phyloP scores from a whole-genome alignment of 2,329 filamentous ascomycete species.

The Elsinoe batatas region DNA sequence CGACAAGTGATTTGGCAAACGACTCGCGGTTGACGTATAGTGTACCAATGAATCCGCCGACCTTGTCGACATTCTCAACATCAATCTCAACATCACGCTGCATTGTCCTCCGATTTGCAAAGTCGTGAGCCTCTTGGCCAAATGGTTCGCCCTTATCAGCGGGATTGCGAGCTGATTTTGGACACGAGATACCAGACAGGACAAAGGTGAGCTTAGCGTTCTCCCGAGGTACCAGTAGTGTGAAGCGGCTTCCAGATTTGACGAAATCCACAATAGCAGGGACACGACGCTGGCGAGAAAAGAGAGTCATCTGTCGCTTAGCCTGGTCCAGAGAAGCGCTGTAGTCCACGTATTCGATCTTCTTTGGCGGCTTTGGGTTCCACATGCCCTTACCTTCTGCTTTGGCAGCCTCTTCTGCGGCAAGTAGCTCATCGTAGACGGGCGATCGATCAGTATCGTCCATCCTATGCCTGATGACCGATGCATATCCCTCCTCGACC shows the following conservation, averaged over 20 bases:
- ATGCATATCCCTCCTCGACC: conserved; percentile 87
- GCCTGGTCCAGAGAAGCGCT: conserved; percentile 91
- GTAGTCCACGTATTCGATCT: conserved; percentile 75
- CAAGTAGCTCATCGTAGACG: conserved; percentile 82
- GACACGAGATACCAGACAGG: conserved; percentile 82
- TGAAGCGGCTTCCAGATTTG: conserved; percentile 93
- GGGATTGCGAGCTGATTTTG: conserved; percentile 70
- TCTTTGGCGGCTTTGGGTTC: conserved; percentile 77
- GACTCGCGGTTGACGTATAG: conserved; percentile 91
- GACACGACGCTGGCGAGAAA: conserved; percentile 85
- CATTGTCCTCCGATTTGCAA: conserved; percentile 78
- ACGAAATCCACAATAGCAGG: conserved; percentile 94
- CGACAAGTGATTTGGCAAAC: conserved; percentile 84
- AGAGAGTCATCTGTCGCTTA: conserved; percentile 79
- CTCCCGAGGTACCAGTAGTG: conserved; percentile 80
- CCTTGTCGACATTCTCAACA: conserved; percentile 88
- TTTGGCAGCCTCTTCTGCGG: conserved; percentile 71
- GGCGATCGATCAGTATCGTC: conserved; percentile 90
- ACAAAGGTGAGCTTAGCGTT: conserved; percentile 93
- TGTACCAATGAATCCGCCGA: conserved; percentile 92
- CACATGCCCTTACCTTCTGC: conserved; percentile 89
- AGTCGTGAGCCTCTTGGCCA: conserved; percentile 85
- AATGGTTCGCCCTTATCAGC: conserved; percentile 84
- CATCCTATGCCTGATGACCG: conserved; percentile 87
- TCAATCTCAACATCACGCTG: conserved; percentile 96